Percentiles rank a stretch among this genome's conserved stretches.
Conservation (phyloP, 768 basidiomycete species). For the Pluteus cervinus region DNA sequence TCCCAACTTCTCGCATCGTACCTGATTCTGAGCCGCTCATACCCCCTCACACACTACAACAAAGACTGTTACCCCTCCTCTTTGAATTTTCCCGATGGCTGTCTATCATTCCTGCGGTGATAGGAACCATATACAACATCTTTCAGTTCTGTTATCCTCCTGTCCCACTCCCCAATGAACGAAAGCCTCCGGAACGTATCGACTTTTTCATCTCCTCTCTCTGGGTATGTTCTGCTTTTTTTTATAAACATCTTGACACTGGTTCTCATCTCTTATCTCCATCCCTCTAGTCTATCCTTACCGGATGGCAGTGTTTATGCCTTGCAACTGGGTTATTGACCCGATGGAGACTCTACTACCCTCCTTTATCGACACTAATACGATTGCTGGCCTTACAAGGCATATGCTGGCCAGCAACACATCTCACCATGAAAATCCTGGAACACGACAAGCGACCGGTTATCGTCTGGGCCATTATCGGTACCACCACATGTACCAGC, state of each 20-base stretch:
- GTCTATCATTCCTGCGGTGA: slow-evolving; percentile 64
- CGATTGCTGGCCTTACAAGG: slow-evolving; percentile 82
- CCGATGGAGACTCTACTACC: slow-evolving; percentile 90
- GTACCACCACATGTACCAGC: slow-evolving; percentile 79
- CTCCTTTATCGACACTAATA: slow-evolving; percentile 81
- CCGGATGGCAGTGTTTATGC: slow-evolving; percentile 83
- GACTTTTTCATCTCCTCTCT: slow-evolving; percentile 66
- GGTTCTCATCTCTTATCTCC: slow-evolving; percentile 4
- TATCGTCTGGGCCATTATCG: slow-evolving; percentile 87
- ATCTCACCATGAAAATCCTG: slow-evolving; percentile 73
- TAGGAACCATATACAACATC: slow-evolving; percentile 59
- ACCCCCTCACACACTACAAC: slow-evolving; percentile 39
- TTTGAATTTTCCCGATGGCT: slow-evolving; percentile 68
- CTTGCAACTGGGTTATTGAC: slow-evolving; percentile 85
- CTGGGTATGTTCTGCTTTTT: slow-evolving; percentile 46
- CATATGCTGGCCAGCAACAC: slow-evolving; percentile 95
- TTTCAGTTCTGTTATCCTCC: slow-evolving; percentile 47
- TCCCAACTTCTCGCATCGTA: slow-evolving; percentile 63
- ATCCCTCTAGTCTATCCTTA: slow-evolving; percentile 61
- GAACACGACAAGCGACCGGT: slow-evolving; percentile 67
- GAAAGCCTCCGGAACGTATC: slow-evolving; percentile 42
- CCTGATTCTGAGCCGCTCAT: slow-evolving; percentile 44
- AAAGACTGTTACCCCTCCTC: slow-evolving; percentile 48
- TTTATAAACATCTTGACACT: background rate
- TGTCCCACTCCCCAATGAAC: slow-evolving; percentile 22